Evolutionary conservation across 441 rosid species (phyloP).

Genomic region (Bruguiera hainesii): DNA sequence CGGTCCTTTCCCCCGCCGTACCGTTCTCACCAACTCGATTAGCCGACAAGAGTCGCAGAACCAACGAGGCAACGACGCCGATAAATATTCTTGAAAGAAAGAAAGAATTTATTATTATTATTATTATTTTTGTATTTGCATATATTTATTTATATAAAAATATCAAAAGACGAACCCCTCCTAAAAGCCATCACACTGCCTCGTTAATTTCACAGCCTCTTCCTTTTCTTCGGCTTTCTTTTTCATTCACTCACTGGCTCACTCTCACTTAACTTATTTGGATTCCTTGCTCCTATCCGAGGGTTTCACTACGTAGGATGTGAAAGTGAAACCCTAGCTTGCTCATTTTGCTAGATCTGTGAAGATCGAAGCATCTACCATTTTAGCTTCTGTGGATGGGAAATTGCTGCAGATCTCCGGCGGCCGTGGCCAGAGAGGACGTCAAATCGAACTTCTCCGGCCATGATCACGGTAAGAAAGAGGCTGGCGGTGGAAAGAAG

Average conservation of each 20-base stretch:
- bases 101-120: neutral
- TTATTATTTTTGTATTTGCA: neutral
- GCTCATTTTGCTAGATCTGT: conserved; percentile 36
- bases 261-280: neutral
- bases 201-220: conserved; percentile 9
- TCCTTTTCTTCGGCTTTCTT: conserved; percentile 5
- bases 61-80: conserved; percentile 17
- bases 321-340: conserved; percentile 63
- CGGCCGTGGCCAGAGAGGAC: conserved; percentile 95
- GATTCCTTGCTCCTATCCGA: neutral
- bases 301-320: conserved; percentile 24
- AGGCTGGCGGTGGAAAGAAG: conserved; percentile 46
- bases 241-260: neutral
- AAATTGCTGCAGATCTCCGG: conserved; percentile 99
- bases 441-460: conserved; percentile 82
- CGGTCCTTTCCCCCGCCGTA: conserved; percentile 13
- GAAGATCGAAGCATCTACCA: neutral
- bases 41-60: conserved; percentile 43
- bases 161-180: conserved; percentile 26
- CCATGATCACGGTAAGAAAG: conserved; percentile 62
- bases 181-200: conserved; percentile 23
- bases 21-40: conserved; percentile 30
- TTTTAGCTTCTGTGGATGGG: conserved; percentile 44
- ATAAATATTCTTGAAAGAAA: neutral
- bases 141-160: neutral